Evolutionary conservation across 257 asterid genomes (phyloP).

Genomic region (Nicotiana sylvestris): DNA sequence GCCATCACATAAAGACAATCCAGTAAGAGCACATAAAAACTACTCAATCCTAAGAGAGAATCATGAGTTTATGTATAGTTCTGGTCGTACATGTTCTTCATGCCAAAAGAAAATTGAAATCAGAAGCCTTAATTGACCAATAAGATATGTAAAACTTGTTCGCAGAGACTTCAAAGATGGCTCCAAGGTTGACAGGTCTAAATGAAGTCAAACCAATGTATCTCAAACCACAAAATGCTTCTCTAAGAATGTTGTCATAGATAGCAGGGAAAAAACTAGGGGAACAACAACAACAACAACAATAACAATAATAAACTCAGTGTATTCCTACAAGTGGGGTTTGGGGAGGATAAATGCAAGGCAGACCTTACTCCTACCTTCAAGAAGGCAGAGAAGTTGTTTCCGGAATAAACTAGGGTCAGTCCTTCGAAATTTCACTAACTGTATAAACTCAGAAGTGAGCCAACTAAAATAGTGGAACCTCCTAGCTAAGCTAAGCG

Average conservation of each 20-base stretch:
- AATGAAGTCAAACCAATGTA: not conserved
- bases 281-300: too few relatives aligned
- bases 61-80: not conserved
- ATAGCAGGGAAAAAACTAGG: too few relatives aligned
- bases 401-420: not conserved
- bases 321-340: too few relatives aligned
- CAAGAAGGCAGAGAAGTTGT: too few relatives aligned
- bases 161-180: not conserved
- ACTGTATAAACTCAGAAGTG: too few relatives aligned
- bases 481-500: too few relatives aligned
- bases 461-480: too few relatives aligned
- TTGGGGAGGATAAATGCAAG: too few relatives aligned
- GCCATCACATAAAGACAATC: too few relatives aligned
- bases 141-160: not conserved
- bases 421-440: not conserved
- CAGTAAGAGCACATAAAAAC: too few relatives aligned
- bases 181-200: not conserved
- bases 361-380: too few relatives aligned
- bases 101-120: not conserved
- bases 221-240: not conserved
- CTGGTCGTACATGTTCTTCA: not conserved
- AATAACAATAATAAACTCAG: too few relatives aligned
- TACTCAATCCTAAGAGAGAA: not conserved
- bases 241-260: not conserved
- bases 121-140: not conserved